These are phyloP conservation scores for Thymus quinquecostatus DNA, from an alignment of 257 asterid genomes.

Conservation along the genomic window DNA sequence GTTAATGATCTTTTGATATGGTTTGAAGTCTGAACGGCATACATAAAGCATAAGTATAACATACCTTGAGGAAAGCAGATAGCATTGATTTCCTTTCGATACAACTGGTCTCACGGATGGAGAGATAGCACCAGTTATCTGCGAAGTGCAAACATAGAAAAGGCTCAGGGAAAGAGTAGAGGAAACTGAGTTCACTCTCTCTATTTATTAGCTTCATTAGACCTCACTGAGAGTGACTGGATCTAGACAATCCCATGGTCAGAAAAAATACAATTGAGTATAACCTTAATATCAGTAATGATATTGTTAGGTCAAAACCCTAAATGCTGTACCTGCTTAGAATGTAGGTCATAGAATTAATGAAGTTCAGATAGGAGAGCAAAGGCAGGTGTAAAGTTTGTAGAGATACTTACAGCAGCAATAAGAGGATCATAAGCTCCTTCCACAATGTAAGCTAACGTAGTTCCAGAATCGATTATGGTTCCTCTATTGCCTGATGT, in stretches of 20 bases:
- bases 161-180: slow-evolving; percentile 29
- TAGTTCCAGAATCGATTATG: slow-evolving; percentile 89
- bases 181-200: slow-evolving; percentile 21
- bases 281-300: background rate
- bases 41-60: slow-evolving; percentile 5
- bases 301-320: slow-evolving; percentile 10
- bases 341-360: slow-evolving; percentile 1
- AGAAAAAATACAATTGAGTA: background rate
- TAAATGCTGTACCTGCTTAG: background rate
- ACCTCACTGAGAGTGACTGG: slow-evolving; percentile 21
- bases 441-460: slow-evolving; percentile 77
- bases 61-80: slow-evolving; percentile 58
- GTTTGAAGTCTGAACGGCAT: background rate
- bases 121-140: slow-evolving; percentile 71
- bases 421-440: slow-evolving; percentile 87
- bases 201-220: slow-evolving; percentile 12
- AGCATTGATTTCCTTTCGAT: slow-evolving; percentile 62
- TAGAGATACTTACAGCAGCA: slow-evolving; percentile 62
- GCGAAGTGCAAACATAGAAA: slow-evolving; percentile 25
- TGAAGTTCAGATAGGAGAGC: slow-evolving; percentile 19
- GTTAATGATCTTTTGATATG: background rate
- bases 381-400: slow-evolving; percentile 18
- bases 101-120: slow-evolving; percentile 54
- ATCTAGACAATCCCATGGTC: slow-evolving; percentile 13
- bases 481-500: slow-evolving; percentile 77